Evolutionary conservation across 495 filamentous ascomycete genomes (phyloP).

Genomic region (Aspergillus nanangensis): DNA sequence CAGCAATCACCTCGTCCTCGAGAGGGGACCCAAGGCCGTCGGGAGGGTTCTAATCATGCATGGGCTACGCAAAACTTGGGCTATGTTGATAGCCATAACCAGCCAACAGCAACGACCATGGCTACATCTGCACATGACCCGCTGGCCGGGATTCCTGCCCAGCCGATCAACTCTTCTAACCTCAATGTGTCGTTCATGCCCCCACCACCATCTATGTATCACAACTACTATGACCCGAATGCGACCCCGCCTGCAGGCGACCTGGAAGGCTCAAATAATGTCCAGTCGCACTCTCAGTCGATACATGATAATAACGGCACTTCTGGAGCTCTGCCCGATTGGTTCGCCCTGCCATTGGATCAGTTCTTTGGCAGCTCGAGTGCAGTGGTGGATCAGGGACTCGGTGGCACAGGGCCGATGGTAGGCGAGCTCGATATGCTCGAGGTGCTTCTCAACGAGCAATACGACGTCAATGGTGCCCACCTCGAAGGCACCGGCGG

Average conservation of each 20-base stretch:
- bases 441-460: constrained; percentile 43
- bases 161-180: constrained; percentile 46
- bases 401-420: constrained; percentile 45
- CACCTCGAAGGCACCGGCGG: constrained; percentile 12
- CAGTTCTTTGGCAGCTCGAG: constrained; percentile 50
- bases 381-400: constrained; percentile 44
- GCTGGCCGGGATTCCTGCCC: constrained; percentile 40
- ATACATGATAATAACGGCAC: constrained; percentile 26
- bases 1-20: constrained; percentile 32
- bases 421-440: constrained; percentile 47
- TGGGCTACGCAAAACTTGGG: constrained; percentile 32
- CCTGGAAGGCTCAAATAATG: constrained; percentile 22
- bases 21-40: constrained; percentile 24
- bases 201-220: constrained; percentile 42
- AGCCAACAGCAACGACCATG: constrained; percentile 19
- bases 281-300: constrained; percentile 30
- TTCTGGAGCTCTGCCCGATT: constrained; percentile 36
- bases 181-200: constrained; percentile 48
- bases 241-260: constrained; percentile 27
- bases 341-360: constrained; percentile 44
- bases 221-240: constrained; percentile 44
- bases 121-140: constrained; percentile 34
- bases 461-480: constrained; percentile 35
- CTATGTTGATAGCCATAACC: constrained; percentile 27
- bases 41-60: constrained; percentile 25